Conservation (phyloP, 1,284 basidiomycete species). For the Earliella scabrosa region DNA sequence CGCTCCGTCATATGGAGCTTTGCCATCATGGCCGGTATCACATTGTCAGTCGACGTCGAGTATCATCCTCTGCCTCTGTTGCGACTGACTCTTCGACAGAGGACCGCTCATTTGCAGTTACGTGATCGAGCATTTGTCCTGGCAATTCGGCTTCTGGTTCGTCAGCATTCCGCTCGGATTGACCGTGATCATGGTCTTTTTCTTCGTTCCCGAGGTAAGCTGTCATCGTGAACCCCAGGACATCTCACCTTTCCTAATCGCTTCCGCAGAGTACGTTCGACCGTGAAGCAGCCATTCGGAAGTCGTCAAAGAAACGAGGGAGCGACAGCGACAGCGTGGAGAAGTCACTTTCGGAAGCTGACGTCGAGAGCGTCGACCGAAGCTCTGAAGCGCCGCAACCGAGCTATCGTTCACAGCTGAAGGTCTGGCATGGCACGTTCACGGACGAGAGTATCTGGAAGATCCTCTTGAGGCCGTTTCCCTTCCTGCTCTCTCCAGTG, state of each 20-base stretch:
- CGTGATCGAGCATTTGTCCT: slow-evolving; percentile 45
- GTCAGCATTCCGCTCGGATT: slow-evolving; percentile 46
- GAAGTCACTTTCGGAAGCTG: slow-evolving; percentile 12
- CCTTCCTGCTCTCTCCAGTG: slow-evolving; percentile 46
- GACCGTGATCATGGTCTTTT: slow-evolving; percentile 39
- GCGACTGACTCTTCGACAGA: too few species aligned
- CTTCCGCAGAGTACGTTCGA: slow-evolving; percentile 36
- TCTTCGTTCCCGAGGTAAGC: slow-evolving; percentile 47
- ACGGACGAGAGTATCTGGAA: slow-evolving; percentile 38
- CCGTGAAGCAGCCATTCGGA: slow-evolving; percentile 9
- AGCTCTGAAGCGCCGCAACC: slow-evolving; percentile 13
- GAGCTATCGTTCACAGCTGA: slow-evolving; percentile 39
- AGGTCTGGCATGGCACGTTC: slow-evolving; percentile 42
- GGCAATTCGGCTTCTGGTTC: slow-evolving; percentile 48
- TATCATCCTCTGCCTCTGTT: too few species aligned
- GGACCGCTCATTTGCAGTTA: slow-evolving; percentile 47
- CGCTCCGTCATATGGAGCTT: slow-evolving; percentile 48
- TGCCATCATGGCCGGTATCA: slow-evolving; percentile 47
- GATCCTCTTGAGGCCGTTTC: slow-evolving; percentile 43
- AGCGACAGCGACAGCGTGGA: slow-evolving; percentile 37
- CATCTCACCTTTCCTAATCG: neutral
- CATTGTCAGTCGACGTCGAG: slow-evolving; percentile 33
- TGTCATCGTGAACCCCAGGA: neutral
- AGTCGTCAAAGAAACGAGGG: slow-evolving; percentile 5
- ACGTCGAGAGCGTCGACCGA: slow-evolving; percentile 11